These are phyloP conservation scores for Teratosphaeria pseudoeucalypti DNA, from an alignment of 2,329 filamentous ascomycete species.

Conservation along the genomic window DNA sequence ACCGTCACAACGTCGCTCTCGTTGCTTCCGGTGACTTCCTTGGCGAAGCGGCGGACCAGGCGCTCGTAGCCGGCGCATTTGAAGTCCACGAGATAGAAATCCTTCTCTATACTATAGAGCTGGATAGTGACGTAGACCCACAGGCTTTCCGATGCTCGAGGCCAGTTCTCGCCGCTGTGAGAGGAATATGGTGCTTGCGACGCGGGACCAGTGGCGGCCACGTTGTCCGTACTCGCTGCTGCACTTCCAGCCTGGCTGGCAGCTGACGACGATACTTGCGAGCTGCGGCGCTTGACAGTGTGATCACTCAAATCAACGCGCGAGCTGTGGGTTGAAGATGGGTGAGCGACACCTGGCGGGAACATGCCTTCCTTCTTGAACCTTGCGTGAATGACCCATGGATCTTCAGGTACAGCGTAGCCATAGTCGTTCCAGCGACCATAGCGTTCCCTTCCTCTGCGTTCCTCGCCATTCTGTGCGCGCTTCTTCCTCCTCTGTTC, in stretches of 20 bases:
- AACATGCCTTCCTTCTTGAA: conserved; percentile 74
- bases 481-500: conserved; percentile 17
- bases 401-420: conserved; percentile 83
- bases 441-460: conserved; percentile 28
- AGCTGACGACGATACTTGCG: conserved; percentile 14
- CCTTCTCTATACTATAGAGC: conserved; percentile 84
- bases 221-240: conserved; percentile 16
- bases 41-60: conserved; percentile 44
- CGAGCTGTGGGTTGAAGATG: conserved; percentile 40
- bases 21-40: conserved; percentile 22
- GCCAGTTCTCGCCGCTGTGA: conserved; percentile 11
- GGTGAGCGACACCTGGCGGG: conserved; percentile 39
- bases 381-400: conserved; percentile 87
- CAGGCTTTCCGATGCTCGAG: conserved; percentile 54
- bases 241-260: conserved; percentile 12
- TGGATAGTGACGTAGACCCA: conserved; percentile 94
- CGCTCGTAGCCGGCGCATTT: conserved; percentile 97
- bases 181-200: conserved; percentile 2
- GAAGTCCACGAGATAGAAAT: conserved; percentile 94
- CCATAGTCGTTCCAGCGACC: conserved; percentile 44
- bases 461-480: conserved; percentile 7
- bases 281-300: conserved; percentile 15
- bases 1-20: conserved; percentile 12
- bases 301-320: conserved; percentile 34
- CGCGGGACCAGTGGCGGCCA: conserved; percentile 12